Evolutionary conservation across 2,329 filamentous ascomycete genomes (phyloP).

Genomic region (Ophiosphaerella narmari): DNA sequence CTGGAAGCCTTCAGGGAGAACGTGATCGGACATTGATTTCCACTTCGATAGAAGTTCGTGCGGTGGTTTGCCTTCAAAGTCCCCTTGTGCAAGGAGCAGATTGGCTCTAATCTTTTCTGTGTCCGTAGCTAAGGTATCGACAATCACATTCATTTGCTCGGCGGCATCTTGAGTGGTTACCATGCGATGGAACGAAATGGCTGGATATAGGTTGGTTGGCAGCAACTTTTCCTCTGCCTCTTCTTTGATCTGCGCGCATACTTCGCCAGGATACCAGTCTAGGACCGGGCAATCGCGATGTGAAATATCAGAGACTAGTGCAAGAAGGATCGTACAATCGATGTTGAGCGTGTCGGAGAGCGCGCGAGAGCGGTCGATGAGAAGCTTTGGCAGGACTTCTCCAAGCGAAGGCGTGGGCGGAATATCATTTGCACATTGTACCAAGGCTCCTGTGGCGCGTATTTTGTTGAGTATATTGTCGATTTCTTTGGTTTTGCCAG

Average conservation of each 20-base stretch:
- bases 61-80: slow-evolving; percentile 8
- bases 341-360: slow-evolving; percentile 59
- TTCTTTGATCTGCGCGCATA: slow-evolving; percentile 67
- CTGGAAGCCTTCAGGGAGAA: slow-evolving; percentile 58
- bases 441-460: slow-evolving; percentile 53
- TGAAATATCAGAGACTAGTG: slow-evolving; percentile 74
- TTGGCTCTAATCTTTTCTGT: slow-evolving; percentile 58
- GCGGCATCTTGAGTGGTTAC: slow-evolving; percentile 71
- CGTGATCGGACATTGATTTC: slow-evolving; percentile 57
- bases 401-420: slow-evolving; percentile 28
- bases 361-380: slow-evolving; percentile 44
- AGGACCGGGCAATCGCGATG: slow-evolving; percentile 57
- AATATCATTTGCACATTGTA: slow-evolving; percentile 37
- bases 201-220: slow-evolving; percentile 65
- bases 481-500: slow-evolving; percentile 58
- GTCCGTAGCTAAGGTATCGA: slow-evolving; percentile 46
- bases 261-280: slow-evolving; percentile 62
- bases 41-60: slow-evolving; percentile 27
- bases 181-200: slow-evolving; percentile 60
- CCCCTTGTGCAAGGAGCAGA: slow-evolving; percentile 60
- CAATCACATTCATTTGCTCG: slow-evolving; percentile 60
- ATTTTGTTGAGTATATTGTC: slow-evolving; percentile 62
- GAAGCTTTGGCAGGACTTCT: slow-evolving; percentile 37
- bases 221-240: slow-evolving; percentile 66
- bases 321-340: slow-evolving; percentile 72